Conservation (phyloP, 2,329 filamentous ascomycete species). For the Cadophora gregata region DNA sequence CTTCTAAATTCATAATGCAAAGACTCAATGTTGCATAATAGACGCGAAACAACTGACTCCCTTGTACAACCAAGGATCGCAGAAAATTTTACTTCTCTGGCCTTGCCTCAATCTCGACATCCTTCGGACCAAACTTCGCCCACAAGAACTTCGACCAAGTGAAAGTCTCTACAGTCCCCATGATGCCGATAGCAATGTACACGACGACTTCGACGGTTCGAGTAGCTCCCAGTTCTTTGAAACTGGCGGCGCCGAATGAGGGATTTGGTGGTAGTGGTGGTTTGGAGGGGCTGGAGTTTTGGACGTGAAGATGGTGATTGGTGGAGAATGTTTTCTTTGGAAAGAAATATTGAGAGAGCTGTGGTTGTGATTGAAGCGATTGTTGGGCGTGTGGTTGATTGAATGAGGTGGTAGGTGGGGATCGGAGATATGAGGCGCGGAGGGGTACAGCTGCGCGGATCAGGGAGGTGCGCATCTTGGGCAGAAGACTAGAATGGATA, state of each 20-base stretch:
- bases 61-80: no score
- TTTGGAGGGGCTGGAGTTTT: background rate
- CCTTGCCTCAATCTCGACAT: background rate
- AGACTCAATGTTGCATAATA: no score
- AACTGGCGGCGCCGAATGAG: constrained; percentile 18
- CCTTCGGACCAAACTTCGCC: constrained; percentile 9
- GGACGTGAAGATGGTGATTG: background rate
- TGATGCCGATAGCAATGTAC: constrained; percentile 18
- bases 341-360: background rate
- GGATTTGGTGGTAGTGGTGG: constrained; percentile 13
- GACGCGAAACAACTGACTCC: no score
- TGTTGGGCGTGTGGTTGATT: background rate
- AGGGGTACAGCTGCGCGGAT: background rate
- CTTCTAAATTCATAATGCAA: no score
- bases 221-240: constrained; percentile 30
- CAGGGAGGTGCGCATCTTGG: constrained; percentile 4
- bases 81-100: background rate
- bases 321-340: background rate
- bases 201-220: constrained; percentile 28
- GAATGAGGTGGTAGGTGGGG: background rate
- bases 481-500: background rate
- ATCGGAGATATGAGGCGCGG: background rate
- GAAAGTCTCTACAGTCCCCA: constrained; percentile 24
- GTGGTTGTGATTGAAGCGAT: background rate
- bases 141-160: constrained; percentile 21